Percentiles rank a stretch among this genome's conserved stretches.
These are phyloP conservation scores for Fusarium keratoplasticum DNA, from an alignment of 2,329 filamentous ascomycete species.

Conservation along the genomic window DNA sequence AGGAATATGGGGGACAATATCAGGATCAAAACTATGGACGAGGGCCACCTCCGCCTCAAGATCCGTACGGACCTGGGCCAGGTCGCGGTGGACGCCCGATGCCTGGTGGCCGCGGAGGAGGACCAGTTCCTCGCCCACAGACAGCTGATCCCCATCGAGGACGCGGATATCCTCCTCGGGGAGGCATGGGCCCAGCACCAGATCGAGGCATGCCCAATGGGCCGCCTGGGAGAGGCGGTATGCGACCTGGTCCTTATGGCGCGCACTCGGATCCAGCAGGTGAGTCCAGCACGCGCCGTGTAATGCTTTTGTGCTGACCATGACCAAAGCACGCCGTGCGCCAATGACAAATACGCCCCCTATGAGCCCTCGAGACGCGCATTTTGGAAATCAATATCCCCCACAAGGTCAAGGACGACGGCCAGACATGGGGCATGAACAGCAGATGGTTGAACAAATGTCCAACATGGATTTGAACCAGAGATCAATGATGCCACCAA, in stretches of 20 bases:
- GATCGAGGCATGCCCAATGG: slow-evolving; percentile 42
- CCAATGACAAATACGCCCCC: slow-evolving; percentile 47
- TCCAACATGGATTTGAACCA: slow-evolving; percentile 51
- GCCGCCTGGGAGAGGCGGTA: slow-evolving; percentile 52
- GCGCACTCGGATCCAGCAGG: slow-evolving; percentile 57
- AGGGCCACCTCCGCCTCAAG: slow-evolving; percentile 56
- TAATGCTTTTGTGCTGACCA: slow-evolving; percentile 22
- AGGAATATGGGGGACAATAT: slow-evolving; percentile 56
- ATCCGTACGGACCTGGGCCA: slow-evolving; percentile 57
- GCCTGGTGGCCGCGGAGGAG: slow-evolving; percentile 58
- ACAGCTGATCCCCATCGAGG: slow-evolving; percentile 52
- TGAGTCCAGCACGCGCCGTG: slow-evolving; percentile 43
- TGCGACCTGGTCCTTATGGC: slow-evolving; percentile 55
- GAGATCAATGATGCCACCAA: slow-evolving; percentile 34
- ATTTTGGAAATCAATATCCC: slow-evolving; percentile 39
- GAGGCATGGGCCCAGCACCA: slow-evolving; percentile 47
- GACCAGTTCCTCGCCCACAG: slow-evolving; percentile 56
- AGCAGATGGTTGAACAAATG: slow-evolving; percentile 50
- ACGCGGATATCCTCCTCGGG: slow-evolving; percentile 54
- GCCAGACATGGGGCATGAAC: slow-evolving; percentile 42
- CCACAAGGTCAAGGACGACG: slow-evolving; percentile 37
- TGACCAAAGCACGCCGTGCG: slow-evolving; percentile 45
- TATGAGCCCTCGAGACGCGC: slow-evolving; percentile 44
- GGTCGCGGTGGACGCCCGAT: slow-evolving; percentile 56
- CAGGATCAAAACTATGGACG: slow-evolving; percentile 60